Percentiles rank a stretch among this genome's conserved stretches.
phyloP scores from a whole-genome alignment of 2,329 filamentous ascomycete genomes.

The Paraphaeosphaeria sporulosa region DNA sequence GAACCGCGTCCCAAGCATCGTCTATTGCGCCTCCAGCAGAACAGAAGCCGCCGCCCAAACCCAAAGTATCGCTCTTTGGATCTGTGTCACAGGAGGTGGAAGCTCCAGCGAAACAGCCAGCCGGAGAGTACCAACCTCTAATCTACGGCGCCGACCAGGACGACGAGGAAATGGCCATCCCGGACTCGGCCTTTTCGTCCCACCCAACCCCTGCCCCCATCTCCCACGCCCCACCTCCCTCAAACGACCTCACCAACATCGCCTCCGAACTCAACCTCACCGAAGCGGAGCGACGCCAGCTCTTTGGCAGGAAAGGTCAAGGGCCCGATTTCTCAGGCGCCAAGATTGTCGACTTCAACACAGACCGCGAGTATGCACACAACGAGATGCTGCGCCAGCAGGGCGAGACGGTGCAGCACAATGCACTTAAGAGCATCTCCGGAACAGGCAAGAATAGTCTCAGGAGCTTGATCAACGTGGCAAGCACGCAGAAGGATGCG shows the following conservation, averaged over 20 bases:
- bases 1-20: slow-evolving; percentile 19
- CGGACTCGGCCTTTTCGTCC: slow-evolving; percentile 25
- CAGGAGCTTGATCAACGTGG: slow-evolving; percentile 84
- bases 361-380: slow-evolving; percentile 82
- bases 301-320: slow-evolving; percentile 76
- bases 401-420: slow-evolving; percentile 75
- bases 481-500: slow-evolving; percentile 81
- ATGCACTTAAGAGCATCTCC: slow-evolving; percentile 81
- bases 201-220: slow-evolving; percentile 8
- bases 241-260: slow-evolving; percentile 71
- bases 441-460: slow-evolving; percentile 85
- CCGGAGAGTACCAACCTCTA: slow-evolving; percentile 49
- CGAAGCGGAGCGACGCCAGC: slow-evolving; percentile 76
- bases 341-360: slow-evolving; percentile 87
- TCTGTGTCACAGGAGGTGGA: slow-evolving; percentile 62
- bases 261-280: slow-evolving; percentile 82
- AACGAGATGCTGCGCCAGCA: slow-evolving; percentile 79
- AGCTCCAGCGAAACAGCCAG: slow-evolving; percentile 27
- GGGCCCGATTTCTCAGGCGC: slow-evolving; percentile 59
- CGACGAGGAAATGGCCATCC: slow-evolving; percentile 24
- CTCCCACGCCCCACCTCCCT: slow-evolving; percentile 21
- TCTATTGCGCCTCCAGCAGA: slow-evolving; percentile 18
- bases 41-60: slow-evolving; percentile 52
- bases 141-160: slow-evolving; percentile 39
- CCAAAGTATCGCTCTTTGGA: slow-evolving; percentile 72